Evolutionary conservation across 2,329 filamentous ascomycete species (phyloP).

Genomic region (Fusarium sp.): DNA sequence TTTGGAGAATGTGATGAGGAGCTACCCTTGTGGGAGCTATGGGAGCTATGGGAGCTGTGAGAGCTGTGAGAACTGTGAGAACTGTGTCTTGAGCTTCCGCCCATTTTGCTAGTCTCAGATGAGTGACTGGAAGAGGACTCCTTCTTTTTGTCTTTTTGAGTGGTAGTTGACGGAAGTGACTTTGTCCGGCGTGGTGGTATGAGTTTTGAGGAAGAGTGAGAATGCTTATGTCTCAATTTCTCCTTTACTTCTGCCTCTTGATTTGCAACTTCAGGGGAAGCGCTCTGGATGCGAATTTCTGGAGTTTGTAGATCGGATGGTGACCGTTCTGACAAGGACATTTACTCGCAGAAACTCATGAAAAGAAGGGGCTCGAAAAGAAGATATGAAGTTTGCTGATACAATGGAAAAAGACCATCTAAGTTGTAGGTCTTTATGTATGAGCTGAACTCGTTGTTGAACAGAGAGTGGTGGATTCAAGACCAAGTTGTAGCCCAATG

Average conservation of each 20-base stretch:
- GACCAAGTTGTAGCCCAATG: not conserved
- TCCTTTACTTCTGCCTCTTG: slow-evolving; percentile 12
- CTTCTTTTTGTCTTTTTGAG: slow-evolving; percentile 37
- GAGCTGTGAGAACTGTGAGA: slow-evolving; percentile 42
- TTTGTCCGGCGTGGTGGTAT: slow-evolving; percentile 34
- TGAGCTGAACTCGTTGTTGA: not conserved
- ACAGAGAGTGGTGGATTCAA: slow-evolving; percentile 6
- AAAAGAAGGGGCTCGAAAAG: slow-evolving; percentile 18
- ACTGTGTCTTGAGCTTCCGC: slow-evolving; percentile 42
- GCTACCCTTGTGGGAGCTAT: slow-evolving; percentile 48
- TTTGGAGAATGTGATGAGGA: slow-evolving; percentile 51
- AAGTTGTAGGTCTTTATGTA: slow-evolving; percentile 15
- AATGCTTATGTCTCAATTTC: slow-evolving; percentile 7
- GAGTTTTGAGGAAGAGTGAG: slow-evolving; percentile 23
- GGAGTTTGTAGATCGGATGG: slow-evolving; percentile 38
- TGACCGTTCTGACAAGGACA: slow-evolving; percentile 43
- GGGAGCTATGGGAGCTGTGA: slow-evolving; percentile 45
- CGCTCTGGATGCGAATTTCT: slow-evolving; percentile 49
- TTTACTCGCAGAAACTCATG: slow-evolving; percentile 43
- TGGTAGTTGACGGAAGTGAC: slow-evolving; percentile 27
- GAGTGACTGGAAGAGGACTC: slow-evolving; percentile 23
- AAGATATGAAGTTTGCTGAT: slow-evolving; percentile 5
- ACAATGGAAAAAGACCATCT: slow-evolving; percentile 7
- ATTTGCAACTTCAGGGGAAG: slow-evolving; percentile 43
- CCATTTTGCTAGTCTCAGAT: slow-evolving; percentile 39